Conservation (phyloP, 1,284 basidiomycete genomes). For the Exobasidium cylindrosporum region DNA sequence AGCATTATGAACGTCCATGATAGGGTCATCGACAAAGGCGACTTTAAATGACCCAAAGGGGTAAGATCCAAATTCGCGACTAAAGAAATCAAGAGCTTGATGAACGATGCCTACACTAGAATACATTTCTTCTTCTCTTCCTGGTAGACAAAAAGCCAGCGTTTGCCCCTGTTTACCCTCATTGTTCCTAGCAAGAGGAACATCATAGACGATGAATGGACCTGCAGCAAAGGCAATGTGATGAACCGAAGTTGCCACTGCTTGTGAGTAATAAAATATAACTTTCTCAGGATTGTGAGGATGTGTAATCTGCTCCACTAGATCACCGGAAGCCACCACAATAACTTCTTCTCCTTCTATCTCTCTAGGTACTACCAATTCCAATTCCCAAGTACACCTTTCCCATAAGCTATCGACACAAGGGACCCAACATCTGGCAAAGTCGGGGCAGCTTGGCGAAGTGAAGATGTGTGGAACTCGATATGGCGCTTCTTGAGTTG, state of each 20-base stretch:
- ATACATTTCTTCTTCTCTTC: slow-evolving; percentile 68
- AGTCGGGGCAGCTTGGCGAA: slow-evolving; percentile 79
- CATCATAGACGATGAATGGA: slow-evolving; percentile 63
- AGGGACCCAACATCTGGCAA: slow-evolving; percentile 93
- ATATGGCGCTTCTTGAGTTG: slow-evolving; percentile 75
- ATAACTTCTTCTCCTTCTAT: slow-evolving; percentile 52
- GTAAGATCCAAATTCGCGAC: slow-evolving; percentile 89
- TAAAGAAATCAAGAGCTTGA: slow-evolving; percentile 85
- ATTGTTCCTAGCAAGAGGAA: slow-evolving; percentile 17
- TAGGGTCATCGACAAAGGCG: slow-evolving; percentile 87
- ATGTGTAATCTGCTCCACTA: slow-evolving; percentile 67
- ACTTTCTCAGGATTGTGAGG: slow-evolving; percentile 90
- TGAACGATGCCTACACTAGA: slow-evolving; percentile 74
- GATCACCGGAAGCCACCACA: slow-evolving; percentile 87
- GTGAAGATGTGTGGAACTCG: slow-evolving; percentile 84
- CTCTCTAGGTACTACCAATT: slow-evolving; percentile 81
- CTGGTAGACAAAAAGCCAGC: slow-evolving; percentile 87
- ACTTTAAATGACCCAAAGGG: slow-evolving; percentile 89
- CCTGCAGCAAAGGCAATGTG: slow-evolving; percentile 95
- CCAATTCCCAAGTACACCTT: slow-evolving; percentile 96
- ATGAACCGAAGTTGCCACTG: slow-evolving; percentile 84
- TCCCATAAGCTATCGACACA: slow-evolving; percentile 95
- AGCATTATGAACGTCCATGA: slow-evolving; percentile 67
- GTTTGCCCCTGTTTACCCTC: slow-evolving; percentile 64
- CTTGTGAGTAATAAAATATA: slow-evolving; percentile 88